Conservation (phyloP, 495 filamentous ascomycete genomes). For the Evansstolkia leycettana region DNA sequence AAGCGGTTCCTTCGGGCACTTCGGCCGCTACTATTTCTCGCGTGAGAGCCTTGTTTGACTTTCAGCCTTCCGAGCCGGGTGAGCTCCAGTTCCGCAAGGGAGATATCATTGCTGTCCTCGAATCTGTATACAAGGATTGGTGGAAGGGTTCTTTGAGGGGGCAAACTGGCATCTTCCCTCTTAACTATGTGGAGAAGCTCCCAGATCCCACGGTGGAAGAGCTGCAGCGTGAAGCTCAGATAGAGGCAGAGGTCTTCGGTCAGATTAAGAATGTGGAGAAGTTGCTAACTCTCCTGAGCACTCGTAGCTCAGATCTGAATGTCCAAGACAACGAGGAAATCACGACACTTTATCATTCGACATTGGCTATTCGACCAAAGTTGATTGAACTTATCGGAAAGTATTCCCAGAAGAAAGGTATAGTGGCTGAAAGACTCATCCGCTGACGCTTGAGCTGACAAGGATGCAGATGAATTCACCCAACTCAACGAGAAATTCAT, state of each 20-base stretch:
- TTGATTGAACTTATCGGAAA: slow-evolving; percentile 97
- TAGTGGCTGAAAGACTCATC: background rate
- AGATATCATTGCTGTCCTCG: slow-evolving; percentile 92
- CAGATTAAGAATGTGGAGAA: slow-evolving; percentile 99
- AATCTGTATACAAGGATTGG: slow-evolving; percentile 98
- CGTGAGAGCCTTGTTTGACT: slow-evolving; percentile 88
- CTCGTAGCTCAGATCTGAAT: slow-evolving; percentile 78
- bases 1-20: slow-evolving; percentile 52
- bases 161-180: slow-evolving; percentile 92
- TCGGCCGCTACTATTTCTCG: slow-evolving; percentile 96
- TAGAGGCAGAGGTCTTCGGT: slow-evolving; percentile 95
- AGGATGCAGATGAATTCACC: slow-evolving; percentile 74
- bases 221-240: slow-evolving; percentile 87
- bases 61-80: slow-evolving; percentile 82
- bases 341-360: slow-evolving; percentile 85
- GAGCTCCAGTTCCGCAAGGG: slow-evolving; percentile 95
- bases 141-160: slow-evolving; percentile 93
- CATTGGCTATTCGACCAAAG: slow-evolving; percentile 87
- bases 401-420: slow-evolving; percentile 98
- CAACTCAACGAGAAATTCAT: slow-evolving; percentile 99
- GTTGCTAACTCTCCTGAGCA: slow-evolving; percentile 82
- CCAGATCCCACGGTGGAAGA: slow-evolving; percentile 91
- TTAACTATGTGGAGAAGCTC: slow-evolving; percentile 98
- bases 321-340: slow-evolving; percentile 89
- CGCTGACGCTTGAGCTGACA: slow-evolving; percentile 8